phyloP scores from a whole-genome alignment of 2,329 filamentous ascomycete species.

The Sarocladium brachiariae region DNA sequence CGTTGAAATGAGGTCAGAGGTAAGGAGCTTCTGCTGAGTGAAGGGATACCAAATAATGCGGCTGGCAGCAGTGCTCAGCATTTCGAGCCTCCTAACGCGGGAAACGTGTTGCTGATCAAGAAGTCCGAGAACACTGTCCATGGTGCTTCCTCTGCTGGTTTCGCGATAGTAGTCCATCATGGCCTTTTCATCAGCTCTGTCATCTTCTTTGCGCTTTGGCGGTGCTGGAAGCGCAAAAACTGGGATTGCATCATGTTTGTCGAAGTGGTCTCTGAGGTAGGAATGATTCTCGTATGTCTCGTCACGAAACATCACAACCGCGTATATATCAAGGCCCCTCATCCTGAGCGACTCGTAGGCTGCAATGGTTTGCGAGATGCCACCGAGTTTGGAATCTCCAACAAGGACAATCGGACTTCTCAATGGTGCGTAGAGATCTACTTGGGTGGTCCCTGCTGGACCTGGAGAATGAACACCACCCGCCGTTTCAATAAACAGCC shows the following conservation, averaged over 20 bases:
- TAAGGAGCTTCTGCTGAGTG: conserved; percentile 66
- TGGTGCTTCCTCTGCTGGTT: background rate
- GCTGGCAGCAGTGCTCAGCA: conserved; percentile 55
- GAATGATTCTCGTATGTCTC: conserved; percentile 58
- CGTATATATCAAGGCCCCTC: conserved; percentile 71
- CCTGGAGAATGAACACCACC: conserved; percentile 75
- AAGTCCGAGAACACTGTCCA: conserved; percentile 17
- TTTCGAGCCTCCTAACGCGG: conserved; percentile 52
- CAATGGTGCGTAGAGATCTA: conserved; percentile 68
- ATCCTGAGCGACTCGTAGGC: conserved; percentile 72
- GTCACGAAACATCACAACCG: conserved; percentile 62
- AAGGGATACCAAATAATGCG: conserved; percentile 79
- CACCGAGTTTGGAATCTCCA: conserved; percentile 68
- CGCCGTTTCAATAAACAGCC: conserved; percentile 71
- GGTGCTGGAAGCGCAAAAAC: conserved; percentile 33
- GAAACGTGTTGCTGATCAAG: conserved; percentile 47
- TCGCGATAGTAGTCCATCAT: conserved; percentile 58
- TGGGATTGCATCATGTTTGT: conserved; percentile 40
- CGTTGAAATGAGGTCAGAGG: conserved; percentile 55
- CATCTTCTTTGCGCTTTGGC: conserved; percentile 37
- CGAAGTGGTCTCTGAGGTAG: conserved; percentile 64
- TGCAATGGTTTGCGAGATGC: conserved; percentile 73
- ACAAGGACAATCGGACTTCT: conserved; percentile 68
- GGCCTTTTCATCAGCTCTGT: conserved; percentile 41
- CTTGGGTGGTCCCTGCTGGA: conserved; percentile 69